Evolutionary conservation across 2,329 filamentous ascomycete species (phyloP).

Genomic region (Ceratocystis alfenasii): DNA sequence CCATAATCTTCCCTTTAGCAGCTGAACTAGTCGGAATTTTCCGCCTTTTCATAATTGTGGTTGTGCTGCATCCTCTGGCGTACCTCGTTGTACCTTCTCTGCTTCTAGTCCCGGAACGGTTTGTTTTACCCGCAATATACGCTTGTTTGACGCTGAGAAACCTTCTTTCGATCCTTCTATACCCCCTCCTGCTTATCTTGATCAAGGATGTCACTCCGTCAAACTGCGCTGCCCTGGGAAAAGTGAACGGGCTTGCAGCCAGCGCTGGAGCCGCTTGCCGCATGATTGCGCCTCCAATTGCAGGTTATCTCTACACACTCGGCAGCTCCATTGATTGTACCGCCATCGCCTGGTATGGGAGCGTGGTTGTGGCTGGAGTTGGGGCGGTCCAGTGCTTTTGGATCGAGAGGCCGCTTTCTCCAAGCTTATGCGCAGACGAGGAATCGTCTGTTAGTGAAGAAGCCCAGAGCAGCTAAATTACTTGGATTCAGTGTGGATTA

Average conservation of each 20-base stretch:
- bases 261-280: slow-evolving; percentile 54
- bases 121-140: slow-evolving; percentile 48
- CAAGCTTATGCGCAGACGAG: slow-evolving; percentile 26
- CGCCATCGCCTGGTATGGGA: slow-evolving; percentile 52
- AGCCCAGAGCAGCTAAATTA: background rate
- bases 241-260: slow-evolving; percentile 54
- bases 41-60: slow-evolving; percentile 46
- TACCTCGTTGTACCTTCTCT: slow-evolving; percentile 50
- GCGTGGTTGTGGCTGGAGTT: slow-evolving; percentile 42
- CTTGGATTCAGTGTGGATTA: too few relatives aligned
- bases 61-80: slow-evolving; percentile 48
- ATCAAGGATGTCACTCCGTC: slow-evolving; percentile 55
- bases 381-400: slow-evolving; percentile 51
- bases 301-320: slow-evolving; percentile 51
- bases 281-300: slow-evolving; percentile 54
- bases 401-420: slow-evolving; percentile 31
- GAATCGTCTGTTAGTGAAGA: background rate
- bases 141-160: slow-evolving; percentile 46
- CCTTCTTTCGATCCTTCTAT: slow-evolving; percentile 50
- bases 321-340: slow-evolving; percentile 46
- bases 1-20: slow-evolving; percentile 48
- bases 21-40: slow-evolving; percentile 48
- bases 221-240: slow-evolving; percentile 42
- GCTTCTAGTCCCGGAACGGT: slow-evolving; percentile 40
- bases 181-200: slow-evolving; percentile 53